Percentiles rank a stretch among this genome's conserved stretches.
These are phyloP conservation scores for Hymenoscyphus fructigenus DNA, from an alignment of 2,329 filamentous ascomycete genomes.

Conservation along the genomic window DNA sequence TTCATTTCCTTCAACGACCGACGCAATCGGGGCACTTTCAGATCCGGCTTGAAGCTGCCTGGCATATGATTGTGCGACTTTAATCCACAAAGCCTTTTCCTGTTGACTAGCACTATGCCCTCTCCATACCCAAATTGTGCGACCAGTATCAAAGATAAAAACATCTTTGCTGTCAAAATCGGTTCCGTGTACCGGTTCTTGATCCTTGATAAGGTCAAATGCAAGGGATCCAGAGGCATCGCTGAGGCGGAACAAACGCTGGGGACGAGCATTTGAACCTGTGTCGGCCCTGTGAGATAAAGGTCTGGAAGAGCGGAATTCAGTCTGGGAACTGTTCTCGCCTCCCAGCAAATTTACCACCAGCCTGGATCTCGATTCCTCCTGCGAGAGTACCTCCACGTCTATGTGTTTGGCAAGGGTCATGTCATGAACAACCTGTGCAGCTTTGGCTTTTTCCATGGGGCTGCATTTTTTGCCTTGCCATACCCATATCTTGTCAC, in stretches of 20 bases:
- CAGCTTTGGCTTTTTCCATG: conserved; percentile 68
- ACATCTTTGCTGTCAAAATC: conserved; percentile 61
- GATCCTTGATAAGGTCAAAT: conserved; percentile 60
- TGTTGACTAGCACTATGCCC: conserved; percentile 55
- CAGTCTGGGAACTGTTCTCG: conserved; percentile 41
- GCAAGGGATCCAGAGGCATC: conserved; percentile 57
- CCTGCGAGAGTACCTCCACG: conserved; percentile 63
- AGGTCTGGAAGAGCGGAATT: conserved; percentile 46
- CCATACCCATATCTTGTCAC: conserved; percentile 68
- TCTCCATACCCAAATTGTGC: conserved; percentile 65
- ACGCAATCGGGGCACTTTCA: conserved; percentile 49
- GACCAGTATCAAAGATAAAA: conserved; percentile 61
- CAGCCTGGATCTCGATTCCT: conserved; percentile 53
- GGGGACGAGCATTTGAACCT: conserved; percentile 21
- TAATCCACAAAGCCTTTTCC: conserved; percentile 62
- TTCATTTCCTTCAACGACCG: conserved; percentile 57
- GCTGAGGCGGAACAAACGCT: conserved; percentile 60
- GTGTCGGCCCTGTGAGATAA: conserved; percentile 34
- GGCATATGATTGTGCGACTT: conserved; percentile 55
- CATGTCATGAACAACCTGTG: conserved; percentile 65
- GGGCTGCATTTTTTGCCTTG: conserved; percentile 64
- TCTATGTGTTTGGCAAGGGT: conserved; percentile 62
- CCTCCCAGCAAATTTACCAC: conserved; percentile 58
- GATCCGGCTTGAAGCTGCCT: conserved; percentile 37
- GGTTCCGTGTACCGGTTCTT: conserved; percentile 41